Base-by-base conservation (phyloP, 805 yeast genomes). In the Schwanniomyces sp. region DNA sequence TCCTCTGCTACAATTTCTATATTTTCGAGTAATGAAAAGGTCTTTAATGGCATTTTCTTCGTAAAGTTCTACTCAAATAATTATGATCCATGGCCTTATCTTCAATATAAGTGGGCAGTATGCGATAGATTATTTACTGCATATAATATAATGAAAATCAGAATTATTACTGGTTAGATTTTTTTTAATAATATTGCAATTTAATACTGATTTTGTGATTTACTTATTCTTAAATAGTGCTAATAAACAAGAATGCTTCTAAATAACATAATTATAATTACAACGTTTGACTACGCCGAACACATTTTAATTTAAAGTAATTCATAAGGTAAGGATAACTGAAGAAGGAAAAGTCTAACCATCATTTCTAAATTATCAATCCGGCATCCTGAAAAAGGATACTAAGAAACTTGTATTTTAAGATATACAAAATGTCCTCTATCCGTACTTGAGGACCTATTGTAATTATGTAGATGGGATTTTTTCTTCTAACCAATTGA, bases 1-100 rank as follows among this genome's bases (percentile, higher is more conserved):
- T 80, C 80, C 40, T 71, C 70, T 0, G 91, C 89, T n/a, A 50
- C 56, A 0, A 78, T 65, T 5, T 58, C 52, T 2, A 58, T 55
- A 2, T 50, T 36, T 4, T 50, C 47, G 1, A 53, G 46, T 4
- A 66, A 51, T 26, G 66, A 56, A 55, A 63, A 72, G 2, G 78
- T 72, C 53, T 74, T 61, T 11, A 81, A 63, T 4, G 67, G 73
- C 81, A 78, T 76, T n/a, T 17, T 44, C 36, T 24, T 12, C 2
- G 12, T 11, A 39, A 25, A 5, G 24, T 21, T 4, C 24, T 21
- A 21, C 24, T 21, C 24, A 21, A 21, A 21, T 21, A 4, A 21
- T 21, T 21, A 21, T n/a, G n/a, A n/a, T n/a, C 24, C 24, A 21
- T 4, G 24, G 24, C 5, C 24, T 21, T 21, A 21, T 21, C 24